These are phyloP conservation scores for Aspergillus sp. DNA, from an alignment of 2,329 filamentous ascomycete species.

Conservation along the genomic window DNA sequence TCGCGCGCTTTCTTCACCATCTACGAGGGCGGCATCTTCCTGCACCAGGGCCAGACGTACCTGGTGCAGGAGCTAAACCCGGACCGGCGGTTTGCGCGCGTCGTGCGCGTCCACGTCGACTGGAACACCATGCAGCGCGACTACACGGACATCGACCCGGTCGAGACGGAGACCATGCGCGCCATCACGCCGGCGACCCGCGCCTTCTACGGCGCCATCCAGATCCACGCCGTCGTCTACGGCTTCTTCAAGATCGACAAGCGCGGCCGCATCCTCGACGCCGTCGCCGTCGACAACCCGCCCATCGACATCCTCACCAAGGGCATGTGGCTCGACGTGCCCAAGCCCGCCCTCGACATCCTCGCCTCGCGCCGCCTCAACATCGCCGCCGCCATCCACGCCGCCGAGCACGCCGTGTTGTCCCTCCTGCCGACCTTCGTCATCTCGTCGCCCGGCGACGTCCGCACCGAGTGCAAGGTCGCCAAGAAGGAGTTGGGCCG, in stretches of 20 bases:
- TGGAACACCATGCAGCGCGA: constrained; percentile 94
- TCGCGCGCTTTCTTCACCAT: constrained; percentile 93
- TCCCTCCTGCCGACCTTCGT: constrained; percentile 88
- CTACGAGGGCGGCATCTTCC: constrained; percentile 94
- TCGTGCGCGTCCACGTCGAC: constrained; percentile 85
- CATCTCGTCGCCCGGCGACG: constrained; percentile 83
- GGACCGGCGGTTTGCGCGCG: constrained; percentile 77
- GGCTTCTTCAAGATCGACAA: constrained; percentile 98
- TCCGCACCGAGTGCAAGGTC: constrained; percentile 91
- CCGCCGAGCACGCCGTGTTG: constrained; percentile 87
- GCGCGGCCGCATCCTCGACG: constrained; percentile 79
- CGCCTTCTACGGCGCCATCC: constrained; percentile 83
- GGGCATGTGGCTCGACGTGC: constrained; percentile 95
- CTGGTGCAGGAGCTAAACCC: constrained; percentile 85
- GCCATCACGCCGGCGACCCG: constrained; percentile 58
- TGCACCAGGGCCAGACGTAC: constrained; percentile 93
- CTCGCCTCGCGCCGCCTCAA: constrained; percentile 71
- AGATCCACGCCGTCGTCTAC: constrained; percentile 84
- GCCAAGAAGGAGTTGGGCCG: constrained; percentile 82
- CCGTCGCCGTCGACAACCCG: constrained; percentile 88
- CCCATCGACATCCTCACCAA: constrained; percentile 81
- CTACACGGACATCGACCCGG: constrained; percentile 88
- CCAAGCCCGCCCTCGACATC: constrained; percentile 73
- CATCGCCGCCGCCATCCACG: constrained; percentile 85
- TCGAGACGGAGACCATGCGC: constrained; percentile 85